Evolutionary conservation across 805 yeast species (phyloP).

Genomic region (Candida vaughaniae): DNA sequence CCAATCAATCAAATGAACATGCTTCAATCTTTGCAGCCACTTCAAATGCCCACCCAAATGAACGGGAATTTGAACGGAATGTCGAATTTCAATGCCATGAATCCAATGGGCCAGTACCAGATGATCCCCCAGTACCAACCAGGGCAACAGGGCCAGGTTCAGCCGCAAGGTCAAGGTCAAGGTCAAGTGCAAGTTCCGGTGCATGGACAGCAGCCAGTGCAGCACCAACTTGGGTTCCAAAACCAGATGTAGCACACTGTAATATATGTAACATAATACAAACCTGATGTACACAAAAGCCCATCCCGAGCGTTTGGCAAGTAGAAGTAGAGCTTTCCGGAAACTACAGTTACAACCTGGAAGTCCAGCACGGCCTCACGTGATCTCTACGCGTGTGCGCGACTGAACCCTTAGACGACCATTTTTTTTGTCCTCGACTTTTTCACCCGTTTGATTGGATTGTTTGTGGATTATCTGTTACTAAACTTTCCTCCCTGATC

Average conservation of each 20-base stretch:
- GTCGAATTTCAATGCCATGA: conserved; percentile 1
- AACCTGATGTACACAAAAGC: too few species aligned
- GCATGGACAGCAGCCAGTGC: too few species aligned
- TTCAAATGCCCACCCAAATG: background rate
- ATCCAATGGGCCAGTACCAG: conserved; percentile 7
- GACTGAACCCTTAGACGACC: conserved; percentile 7
- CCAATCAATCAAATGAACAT: conserved; percentile 3
- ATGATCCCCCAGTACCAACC: conserved; percentile 8
- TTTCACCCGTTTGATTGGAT: too few species aligned
- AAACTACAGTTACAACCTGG: too few species aligned
- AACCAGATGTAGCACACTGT: conserved; percentile 6
- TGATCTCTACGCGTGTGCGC: background rate
- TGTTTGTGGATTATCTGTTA: too few species aligned
- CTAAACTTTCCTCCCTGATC: conserved; percentile 1
- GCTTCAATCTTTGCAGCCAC: conserved; percentile 2
- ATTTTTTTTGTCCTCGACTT: too few species aligned
- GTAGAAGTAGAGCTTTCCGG: too few species aligned
- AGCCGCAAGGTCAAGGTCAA: background rate
- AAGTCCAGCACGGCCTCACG: too few species aligned
- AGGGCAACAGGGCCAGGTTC: background rate
- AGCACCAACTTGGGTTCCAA: conserved; percentile 1
- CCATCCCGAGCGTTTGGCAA: too few species aligned
- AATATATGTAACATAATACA: conserved; percentile 2
- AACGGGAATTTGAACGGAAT: background rate
- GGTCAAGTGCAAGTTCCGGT: too few species aligned